Evolutionary conservation across 2,329 filamentous ascomycete species (phyloP), one percentile per base, ranked within the genome.

Genomic region (Xylariaceae sp.): DNA sequence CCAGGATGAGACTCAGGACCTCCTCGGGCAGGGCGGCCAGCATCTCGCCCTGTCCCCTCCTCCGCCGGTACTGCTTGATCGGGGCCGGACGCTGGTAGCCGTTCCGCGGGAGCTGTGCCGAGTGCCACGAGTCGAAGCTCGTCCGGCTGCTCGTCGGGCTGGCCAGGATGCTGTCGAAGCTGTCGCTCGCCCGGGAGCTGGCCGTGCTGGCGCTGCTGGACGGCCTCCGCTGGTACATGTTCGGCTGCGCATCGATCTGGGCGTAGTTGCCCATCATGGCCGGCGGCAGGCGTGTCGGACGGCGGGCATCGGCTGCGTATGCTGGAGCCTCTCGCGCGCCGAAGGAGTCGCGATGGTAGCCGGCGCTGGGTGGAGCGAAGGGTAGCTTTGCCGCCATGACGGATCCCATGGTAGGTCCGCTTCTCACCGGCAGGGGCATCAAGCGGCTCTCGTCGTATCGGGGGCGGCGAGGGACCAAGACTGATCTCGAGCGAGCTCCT

Each of bases 11-110:
- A 32, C 69, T 63, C 29, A 80, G 52, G 2, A 80, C 70, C 47
- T 78, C 74, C n/a, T 67, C 65, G 0, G 76, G 75, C 12, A 80
- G 45, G 14, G 61, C 62, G n/a, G 61, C 61, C 38, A 79, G 74
- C 5, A 72, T 53, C 45, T 76, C 73, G 11, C 72, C 68, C 0
- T 64, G 65, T 21, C 57, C 53, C 8, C 59, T 52, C 36, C 49
- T 61, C 22, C 42, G 46, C 17, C 55, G 50, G 14, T 52, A 43
- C 16, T 54, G 53, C 46, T 60, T 61, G 31, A 61, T 52, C 15
- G 51, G 54, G 5, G 51, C 47, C 19, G 53, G 57, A 35, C 51
- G 56, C 38, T 58, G 53, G 28, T 55, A 40, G 16, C 58, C 52
- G 4, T 42, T 35, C 21, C 45, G 49, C 25, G 52, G 45, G 12